Base-by-base conservation (phyloP, 257 asterid species). In the Scutellaria barbata region DNA sequence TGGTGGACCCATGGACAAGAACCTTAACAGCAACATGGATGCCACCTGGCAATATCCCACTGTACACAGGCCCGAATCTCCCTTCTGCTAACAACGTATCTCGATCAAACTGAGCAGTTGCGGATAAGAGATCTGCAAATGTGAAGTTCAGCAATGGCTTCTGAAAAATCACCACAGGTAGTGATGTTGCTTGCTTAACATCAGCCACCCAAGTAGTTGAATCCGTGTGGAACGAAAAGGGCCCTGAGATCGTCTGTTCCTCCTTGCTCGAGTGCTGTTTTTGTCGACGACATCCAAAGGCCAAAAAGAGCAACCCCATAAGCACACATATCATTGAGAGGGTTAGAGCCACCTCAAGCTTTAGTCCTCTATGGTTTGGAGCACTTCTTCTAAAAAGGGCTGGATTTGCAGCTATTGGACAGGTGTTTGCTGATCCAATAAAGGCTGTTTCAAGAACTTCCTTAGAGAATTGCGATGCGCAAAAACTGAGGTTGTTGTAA, bases 381-480 rank as follows among this genome's bases (percentile, higher is more conserved):
- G 85, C 18, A 42, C 83, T 79, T 68, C 57, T 84, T 65, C 70
- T 80, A 57, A 94, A 80, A 9, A 88, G 80, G 56, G 78, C 77
- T 0, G 99, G 93, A 20, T 91, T 83, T 40, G 93, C 97, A 50
- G 99, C 97, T 30, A 94, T 84, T 0, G 99, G 99, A 59, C 99
- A 94, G 71, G 88, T 88, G 75, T 84, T 83, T 0, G 78, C 70
- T 51, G 91, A 84, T 20, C 99, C 96, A 4, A 88, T 62, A 50
- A 94, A 89, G 16, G 95, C 79, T 0, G 85, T 74, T 12, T 60
- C 76, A 59, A 83, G 77, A 71, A 77, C 81, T 70, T 80, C 79
- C 0, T 68, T 35, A 64, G 90, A 63, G 43, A 90, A 71, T 14
- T 85, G 81, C 5, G 93, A 70, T 8, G 80, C 75, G 45, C 99